phyloP scores from a whole-genome alignment of 805 yeast species.

The Wickerhamomyces strasburgensis region DNA sequence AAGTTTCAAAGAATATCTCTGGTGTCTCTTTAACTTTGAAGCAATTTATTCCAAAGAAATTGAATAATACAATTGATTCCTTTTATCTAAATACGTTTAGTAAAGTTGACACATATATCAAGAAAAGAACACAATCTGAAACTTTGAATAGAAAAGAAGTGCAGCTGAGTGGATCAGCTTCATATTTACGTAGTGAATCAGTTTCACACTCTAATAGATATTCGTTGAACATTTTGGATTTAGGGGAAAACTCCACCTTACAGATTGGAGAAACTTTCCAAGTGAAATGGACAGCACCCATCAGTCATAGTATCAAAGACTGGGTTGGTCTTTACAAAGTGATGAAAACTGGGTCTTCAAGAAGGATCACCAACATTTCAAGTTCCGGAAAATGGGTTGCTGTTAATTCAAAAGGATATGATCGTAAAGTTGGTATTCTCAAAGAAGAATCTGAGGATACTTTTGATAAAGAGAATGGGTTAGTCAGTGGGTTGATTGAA shows the following conservation, averaged over 20 bases:
- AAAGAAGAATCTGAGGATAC: slow-evolving; percentile 6
- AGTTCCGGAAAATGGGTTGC: slow-evolving; percentile 66
- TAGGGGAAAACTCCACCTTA: slow-evolving; percentile 18
- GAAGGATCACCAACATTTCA: slow-evolving; percentile 51
- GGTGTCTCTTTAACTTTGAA: slow-evolving; percentile 33
- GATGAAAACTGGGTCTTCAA: slow-evolving; percentile 50
- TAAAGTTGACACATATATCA: slow-evolving; percentile 27
- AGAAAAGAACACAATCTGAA: slow-evolving; percentile 24
- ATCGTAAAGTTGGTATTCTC: slow-evolving; percentile 17
- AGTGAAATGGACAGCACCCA: slow-evolving; percentile 52
- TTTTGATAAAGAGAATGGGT: slow-evolving; percentile 11
- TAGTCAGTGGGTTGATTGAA: slow-evolving; percentile 39
- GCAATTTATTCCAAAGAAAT: slow-evolving; percentile 31
- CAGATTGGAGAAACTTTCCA: slow-evolving; percentile 49
- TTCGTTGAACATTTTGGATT: slow-evolving; percentile 23
- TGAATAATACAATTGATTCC: slow-evolving; percentile 39
- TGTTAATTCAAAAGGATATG: slow-evolving; percentile 32
- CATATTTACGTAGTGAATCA: slow-evolving; percentile 10
- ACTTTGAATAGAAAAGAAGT: slow-evolving; percentile 9
- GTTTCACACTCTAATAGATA: slow-evolving; percentile 27
- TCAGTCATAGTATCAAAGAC: slow-evolving; percentile 43
- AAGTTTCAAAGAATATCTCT: slow-evolving; percentile 50
- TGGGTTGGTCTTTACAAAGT: slow-evolving; percentile 78
- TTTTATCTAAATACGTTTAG: slow-evolving; percentile 37
- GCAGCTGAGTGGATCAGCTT: background rate